phyloP scores from a whole-genome alignment of 768 basidiomycete species.

The Leccinellum albellum region DNA sequence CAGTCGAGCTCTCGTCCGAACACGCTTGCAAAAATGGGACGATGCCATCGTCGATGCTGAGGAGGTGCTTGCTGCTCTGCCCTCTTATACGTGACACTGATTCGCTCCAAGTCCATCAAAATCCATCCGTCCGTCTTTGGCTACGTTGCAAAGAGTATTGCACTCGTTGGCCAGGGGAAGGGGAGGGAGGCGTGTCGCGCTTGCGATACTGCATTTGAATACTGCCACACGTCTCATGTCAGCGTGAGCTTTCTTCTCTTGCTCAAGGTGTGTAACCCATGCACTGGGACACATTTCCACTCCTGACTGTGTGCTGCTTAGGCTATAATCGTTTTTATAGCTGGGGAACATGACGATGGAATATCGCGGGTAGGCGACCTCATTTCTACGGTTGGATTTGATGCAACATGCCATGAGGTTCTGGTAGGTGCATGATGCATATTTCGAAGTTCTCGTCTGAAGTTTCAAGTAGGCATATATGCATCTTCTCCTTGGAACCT shows the following conservation, averaged over 20 bases:
- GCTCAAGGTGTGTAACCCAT: neutral
- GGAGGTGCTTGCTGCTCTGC: neutral
- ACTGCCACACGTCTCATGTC: neutral
- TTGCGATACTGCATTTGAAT: neutral
- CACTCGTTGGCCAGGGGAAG: neutral
- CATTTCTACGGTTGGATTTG: neutral
- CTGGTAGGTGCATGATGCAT: neutral
- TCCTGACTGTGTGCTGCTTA: neutral
- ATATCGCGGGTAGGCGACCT: neutral
- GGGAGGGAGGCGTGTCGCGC: neutral
- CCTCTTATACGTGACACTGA: neutral
- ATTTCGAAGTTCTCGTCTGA: neutral
- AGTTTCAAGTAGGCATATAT: neutral
- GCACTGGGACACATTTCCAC: neutral
- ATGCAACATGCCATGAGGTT: neutral
- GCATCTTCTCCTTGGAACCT: neutral
- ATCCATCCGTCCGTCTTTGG: neutral
- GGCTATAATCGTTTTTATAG: neutral
- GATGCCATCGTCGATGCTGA: neutral
- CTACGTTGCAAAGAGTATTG: neutral
- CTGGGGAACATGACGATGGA: neutral
- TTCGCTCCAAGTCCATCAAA: neutral
- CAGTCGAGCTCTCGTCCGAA: neutral
- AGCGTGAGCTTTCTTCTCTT: neutral
- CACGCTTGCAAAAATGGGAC: neutral